phyloP scores from a whole-genome alignment of 192 early-diverging fungal species.

The Diversispora epigaea region DNA sequence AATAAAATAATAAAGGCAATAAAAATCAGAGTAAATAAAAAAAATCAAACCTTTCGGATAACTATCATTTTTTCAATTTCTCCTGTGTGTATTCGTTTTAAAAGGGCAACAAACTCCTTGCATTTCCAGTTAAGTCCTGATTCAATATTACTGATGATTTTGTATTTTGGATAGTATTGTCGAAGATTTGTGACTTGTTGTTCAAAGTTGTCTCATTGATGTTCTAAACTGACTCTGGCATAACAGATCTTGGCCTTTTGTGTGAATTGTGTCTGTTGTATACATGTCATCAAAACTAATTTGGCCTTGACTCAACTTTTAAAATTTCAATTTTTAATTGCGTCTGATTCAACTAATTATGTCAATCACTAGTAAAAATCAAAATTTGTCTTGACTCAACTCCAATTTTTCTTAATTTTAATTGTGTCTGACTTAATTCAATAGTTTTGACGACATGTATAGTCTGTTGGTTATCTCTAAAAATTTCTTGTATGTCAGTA shows the following conservation, averaged over 20 bases:
- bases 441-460: not conserved
- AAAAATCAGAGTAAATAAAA: too few species aligned
- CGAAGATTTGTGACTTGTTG: conserved; percentile 6
- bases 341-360: too few species aligned
- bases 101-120: conserved; percentile 1
- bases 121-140: not conserved
- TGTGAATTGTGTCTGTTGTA: too few species aligned
- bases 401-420: too few species aligned
- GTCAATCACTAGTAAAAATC: too few species aligned
- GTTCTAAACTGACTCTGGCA: conserved; percentile 19
- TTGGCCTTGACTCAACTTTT: too few species aligned
- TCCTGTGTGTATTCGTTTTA: conserved; percentile 8
- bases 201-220: conserved; percentile 10
- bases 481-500: conserved; percentile 13
- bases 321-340: too few species aligned
- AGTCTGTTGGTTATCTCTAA: conserved; percentile 20
- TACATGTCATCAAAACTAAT: too few species aligned
- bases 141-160: conserved; percentile 18
- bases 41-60: not conserved
- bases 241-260: conserved; percentile 20
- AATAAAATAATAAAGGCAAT: too few species aligned
- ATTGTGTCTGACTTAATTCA: too few species aligned
- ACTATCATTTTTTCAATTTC: conserved; percentile 1
- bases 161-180: conserved; percentile 13
- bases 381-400: too few species aligned